A percentile compares a stretch with the other conserved stretches of the same genome.
Conservation (phyloP, 352 stramenopile species). For the Phytophthora colocasiae region DNA sequence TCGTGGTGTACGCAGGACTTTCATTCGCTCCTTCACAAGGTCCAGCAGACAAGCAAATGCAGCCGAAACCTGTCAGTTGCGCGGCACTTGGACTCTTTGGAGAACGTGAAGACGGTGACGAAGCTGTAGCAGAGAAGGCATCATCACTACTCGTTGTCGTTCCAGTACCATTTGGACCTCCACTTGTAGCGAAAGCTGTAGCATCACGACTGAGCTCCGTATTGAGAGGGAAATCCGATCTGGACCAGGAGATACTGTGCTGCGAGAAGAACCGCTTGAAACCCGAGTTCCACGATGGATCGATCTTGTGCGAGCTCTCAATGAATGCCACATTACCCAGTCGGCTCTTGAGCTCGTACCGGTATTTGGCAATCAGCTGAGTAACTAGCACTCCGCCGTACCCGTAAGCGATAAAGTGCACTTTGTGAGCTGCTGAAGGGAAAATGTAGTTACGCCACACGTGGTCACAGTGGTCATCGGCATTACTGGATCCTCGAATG, state of each 20-base stretch:
- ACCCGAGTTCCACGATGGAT: slow-evolving; percentile 68
- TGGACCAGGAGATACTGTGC: slow-evolving; percentile 84
- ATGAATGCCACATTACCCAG: slow-evolving; percentile 89
- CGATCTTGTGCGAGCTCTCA: slow-evolving; percentile 86
- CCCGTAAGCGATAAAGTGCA: slow-evolving; percentile 91
- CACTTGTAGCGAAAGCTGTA: slow-evolving; percentile 24
- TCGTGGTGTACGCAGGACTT: slow-evolving; percentile 77
- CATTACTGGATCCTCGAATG: slow-evolving; percentile 83
- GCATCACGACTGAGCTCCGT: slow-evolving; percentile 58
- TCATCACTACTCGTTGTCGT: slow-evolving; percentile 36
- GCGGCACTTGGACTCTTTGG: slow-evolving; percentile 43
- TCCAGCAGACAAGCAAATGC: slow-evolving; percentile 81
- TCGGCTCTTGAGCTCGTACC: slow-evolving; percentile 78
- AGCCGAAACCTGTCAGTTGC: slow-evolving; percentile 64
- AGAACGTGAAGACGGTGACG: slow-evolving; percentile 32
- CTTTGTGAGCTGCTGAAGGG: slow-evolving; percentile 77
- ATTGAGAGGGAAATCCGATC: slow-evolving; percentile 67
- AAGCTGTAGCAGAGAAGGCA: slow-evolving; percentile 19
- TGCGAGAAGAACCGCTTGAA: slow-evolving; percentile 87
- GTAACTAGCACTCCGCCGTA: slow-evolving; percentile 82
- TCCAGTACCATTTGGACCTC: slow-evolving; percentile 11
- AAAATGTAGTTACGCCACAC: slow-evolving; percentile 92
- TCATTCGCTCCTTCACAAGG: slow-evolving; percentile 54
- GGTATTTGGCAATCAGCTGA: slow-evolving; percentile 84
- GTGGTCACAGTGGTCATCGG: slow-evolving; percentile 89